Base-by-base conservation (phyloP, 345 rosid species). In the Ceriops decandra region DNA sequence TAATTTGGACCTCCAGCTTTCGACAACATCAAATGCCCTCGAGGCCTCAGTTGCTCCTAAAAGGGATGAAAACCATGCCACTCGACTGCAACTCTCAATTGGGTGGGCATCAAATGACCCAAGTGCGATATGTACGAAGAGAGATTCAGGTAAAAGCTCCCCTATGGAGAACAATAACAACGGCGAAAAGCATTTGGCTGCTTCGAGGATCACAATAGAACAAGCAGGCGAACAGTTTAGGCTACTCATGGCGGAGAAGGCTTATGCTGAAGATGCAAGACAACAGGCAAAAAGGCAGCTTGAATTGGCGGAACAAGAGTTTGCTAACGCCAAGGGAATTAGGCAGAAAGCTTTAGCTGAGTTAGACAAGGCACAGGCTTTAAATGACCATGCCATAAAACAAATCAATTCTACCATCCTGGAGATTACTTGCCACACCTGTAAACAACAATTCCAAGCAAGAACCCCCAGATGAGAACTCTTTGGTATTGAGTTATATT, bases 281-380 rank as follows among this genome's bases (percentile, higher is more conserved):
- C 76, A 73, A 60, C 85, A 79, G 15, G 96, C 95, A 0, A 89
- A 82, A 67, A 69, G 83, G 52, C 89, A 86, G 88, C 83, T 87
- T 35, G 93, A 91, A 73, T 71, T 87, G 69, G 99, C 99, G 0
- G 95, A 93, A 74, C 81, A 30, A 65, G 97, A 93, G 74, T 85
- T 89, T 33, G 85, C 83, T 24, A 87, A 83, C 26, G 99, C 99
- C 2, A 89, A 86, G 82, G 77, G 80, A 74, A 85, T 88, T 60
- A 82, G 97, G 67, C 86, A 88, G 66, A 89, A 88, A 68, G 96
- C 99, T 3, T 91, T 82, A 36, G 83, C 89, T 1, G 97, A 91
- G 81, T 60, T 93, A 3, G 86, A 84, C 17, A 91, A 87, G 66
- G 97, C 92, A 32, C 80, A 78, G 30, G 80, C 76, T 33, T 19